phyloP scores from a whole-genome alignment of 768 basidiomycete species.

The Agrocybe pediades region DNA sequence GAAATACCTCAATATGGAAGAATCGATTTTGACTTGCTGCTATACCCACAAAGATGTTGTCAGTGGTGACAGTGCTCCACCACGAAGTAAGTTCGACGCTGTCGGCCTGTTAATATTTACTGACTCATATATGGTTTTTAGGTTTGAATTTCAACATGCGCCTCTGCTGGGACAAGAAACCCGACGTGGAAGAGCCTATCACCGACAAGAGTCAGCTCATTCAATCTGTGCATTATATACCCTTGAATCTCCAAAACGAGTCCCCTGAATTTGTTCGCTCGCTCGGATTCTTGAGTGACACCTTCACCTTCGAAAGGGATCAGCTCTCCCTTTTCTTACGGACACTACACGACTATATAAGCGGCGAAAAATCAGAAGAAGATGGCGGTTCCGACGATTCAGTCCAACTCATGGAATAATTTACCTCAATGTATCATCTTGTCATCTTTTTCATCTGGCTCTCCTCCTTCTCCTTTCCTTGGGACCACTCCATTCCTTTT shows the following conservation, averaged over 20 bases:
- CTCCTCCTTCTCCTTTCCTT: neutral
- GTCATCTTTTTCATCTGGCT: neutral
- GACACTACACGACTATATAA: slow-evolving; percentile 57
- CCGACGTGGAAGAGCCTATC: slow-evolving; percentile 31
- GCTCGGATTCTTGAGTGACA: slow-evolving; percentile 59
- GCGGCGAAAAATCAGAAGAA: slow-evolving; percentile 34
- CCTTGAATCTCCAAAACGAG: slow-evolving; percentile 67
- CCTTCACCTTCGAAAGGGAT: slow-evolving; percentile 69
- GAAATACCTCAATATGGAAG: slow-evolving; percentile 50
- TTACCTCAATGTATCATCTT: neutral
- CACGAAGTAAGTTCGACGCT: slow-evolving; percentile 36
- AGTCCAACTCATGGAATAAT: slow-evolving; percentile 18
- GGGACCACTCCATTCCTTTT: neutral
- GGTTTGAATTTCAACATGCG: slow-evolving; percentile 64
- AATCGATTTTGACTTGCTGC: slow-evolving; percentile 66
- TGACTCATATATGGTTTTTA: slow-evolving; percentile 22
- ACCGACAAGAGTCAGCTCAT: slow-evolving; percentile 39
- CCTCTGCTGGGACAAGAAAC: slow-evolving; percentile 41
- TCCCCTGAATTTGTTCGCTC: slow-evolving; percentile 51
- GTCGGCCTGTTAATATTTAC: neutral
- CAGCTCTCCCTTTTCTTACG: slow-evolving; percentile 71
- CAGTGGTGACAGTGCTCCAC: slow-evolving; percentile 21
- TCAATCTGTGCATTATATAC: slow-evolving; percentile 60
- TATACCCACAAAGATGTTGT: slow-evolving; percentile 54
- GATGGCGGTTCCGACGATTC: slow-evolving; percentile 28